Conservation (phyloP, 345 rosid species). For the Sonneratia caseolaris region DNA sequence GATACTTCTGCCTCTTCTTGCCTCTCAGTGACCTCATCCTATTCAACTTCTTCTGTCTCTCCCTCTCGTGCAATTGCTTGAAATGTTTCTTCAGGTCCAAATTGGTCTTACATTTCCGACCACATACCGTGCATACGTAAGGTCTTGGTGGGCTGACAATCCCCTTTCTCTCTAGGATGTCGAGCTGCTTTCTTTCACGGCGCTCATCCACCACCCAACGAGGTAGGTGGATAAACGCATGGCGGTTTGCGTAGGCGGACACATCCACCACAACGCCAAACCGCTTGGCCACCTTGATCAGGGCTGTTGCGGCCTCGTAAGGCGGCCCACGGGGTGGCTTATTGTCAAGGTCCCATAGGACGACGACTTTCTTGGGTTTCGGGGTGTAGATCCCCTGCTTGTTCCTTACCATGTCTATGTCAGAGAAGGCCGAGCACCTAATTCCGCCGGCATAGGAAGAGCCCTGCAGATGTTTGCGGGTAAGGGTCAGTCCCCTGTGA, state of each 20-base stretch:
- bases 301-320: constrained; percentile 54
- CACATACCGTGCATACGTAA: constrained; percentile 68
- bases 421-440: constrained; percentile 25
- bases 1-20: constrained; percentile 63
- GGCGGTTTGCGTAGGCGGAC: constrained; percentile 86
- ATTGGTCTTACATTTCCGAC: constrained; percentile 74
- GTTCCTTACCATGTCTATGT: constrained; percentile 77
- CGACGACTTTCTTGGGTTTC: constrained; percentile 56
- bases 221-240: constrained; percentile 78
- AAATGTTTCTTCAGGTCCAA: constrained; percentile 79
- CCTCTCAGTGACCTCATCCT: constrained; percentile 74
- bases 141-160: constrained; percentile 24
- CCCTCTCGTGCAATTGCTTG: constrained; percentile 80
- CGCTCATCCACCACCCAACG: constrained; percentile 65
- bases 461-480: constrained; percentile 14
- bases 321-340: constrained; percentile 89
- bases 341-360: constrained; percentile 95
- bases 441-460: constrained; percentile 16
- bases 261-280: constrained; percentile 69
- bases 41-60: constrained; percentile 75
- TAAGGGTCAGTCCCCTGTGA: constrained; percentile 2
- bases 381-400: constrained; percentile 63
- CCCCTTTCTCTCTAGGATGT: constrained; percentile 64
- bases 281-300: constrained; percentile 44
- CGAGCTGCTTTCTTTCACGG: constrained; percentile 41